Evolutionary conservation across 164 flowering plant species (phyloP), one percentile per base, ranked within the genome.

Genomic region (Magnolia kwangsiensis): DNA sequence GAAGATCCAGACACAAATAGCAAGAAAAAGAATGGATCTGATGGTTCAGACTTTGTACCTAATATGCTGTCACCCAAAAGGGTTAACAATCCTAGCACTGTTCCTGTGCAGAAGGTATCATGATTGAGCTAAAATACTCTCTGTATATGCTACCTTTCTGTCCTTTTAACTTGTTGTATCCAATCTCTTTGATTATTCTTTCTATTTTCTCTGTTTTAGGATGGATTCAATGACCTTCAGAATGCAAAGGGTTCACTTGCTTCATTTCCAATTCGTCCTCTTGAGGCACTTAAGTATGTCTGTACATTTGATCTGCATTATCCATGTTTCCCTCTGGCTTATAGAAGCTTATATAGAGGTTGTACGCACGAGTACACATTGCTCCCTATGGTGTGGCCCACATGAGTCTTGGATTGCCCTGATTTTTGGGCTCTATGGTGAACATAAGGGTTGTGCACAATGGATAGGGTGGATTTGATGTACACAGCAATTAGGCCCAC

Each of bases 201-300:
- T 55, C 61, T 55, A 10, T 55, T 55, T 55, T 55, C 61, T 55
- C 3, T 13, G 61, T 8, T 55, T 55, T 3, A 55, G 61, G 61
- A 55, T 55, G 13, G 61, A 10, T 55, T 86, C 50, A 82, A 81
- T 27, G 88, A 87, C 78, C 79, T 86, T 82, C 85, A 82, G 72
- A 88, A 87, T 86, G 81, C 88, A 84, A 92, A 93, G 80, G 81
- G 77, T 76, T 86, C 95, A 27, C 88, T 91, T 79, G 85, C 91
- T 82, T 68, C 80, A 72, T 92, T 96, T 87, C 98, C 99, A 21
- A 81, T 85, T 58, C 86, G 87, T 78, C 95, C 99, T 80, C 86
- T 94, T 72, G 89, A 91, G 83, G 98, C 99, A 72, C 94, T 92
- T 24, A 94, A 94, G 99, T 94, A 91, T 65, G 86, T 69, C 8